Evolutionary conservation across 139 green algal genomes (phyloP).

Genomic region (Spirogloea muscicola): DNA sequence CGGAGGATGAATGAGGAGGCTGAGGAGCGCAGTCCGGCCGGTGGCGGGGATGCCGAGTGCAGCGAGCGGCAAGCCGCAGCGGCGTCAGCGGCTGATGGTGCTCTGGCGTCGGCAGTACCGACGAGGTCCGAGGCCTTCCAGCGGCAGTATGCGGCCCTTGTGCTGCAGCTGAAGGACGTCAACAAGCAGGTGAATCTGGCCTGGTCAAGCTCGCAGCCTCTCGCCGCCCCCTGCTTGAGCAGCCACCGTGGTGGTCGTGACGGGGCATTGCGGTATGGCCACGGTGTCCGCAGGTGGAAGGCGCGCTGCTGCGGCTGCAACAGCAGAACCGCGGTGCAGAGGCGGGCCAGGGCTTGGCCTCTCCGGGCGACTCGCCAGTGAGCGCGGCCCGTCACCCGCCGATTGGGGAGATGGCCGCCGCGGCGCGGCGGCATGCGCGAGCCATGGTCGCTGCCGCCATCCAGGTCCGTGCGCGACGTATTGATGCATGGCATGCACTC

Average conservation of each 20-base stretch:
- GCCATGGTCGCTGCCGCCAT: slow-evolving; percentile 24
- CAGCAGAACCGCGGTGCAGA: slow-evolving; percentile 7
- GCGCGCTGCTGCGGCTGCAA: background rate
- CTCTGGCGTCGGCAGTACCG: too few species aligned
- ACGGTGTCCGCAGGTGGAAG: slow-evolving; percentile 2
- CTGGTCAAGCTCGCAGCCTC: background rate
- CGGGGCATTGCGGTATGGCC: too few species aligned
- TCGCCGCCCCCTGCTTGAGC: background rate
- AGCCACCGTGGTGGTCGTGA: too few species aligned
- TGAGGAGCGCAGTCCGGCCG: slow-evolving; percentile 12
- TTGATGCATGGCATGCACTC: too few species aligned
- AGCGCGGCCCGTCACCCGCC: background rate
- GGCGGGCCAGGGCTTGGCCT: too few species aligned
- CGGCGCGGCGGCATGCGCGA: slow-evolving; percentile 13
- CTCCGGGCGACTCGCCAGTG: too few species aligned
- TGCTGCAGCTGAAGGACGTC: slow-evolving; percentile 34
- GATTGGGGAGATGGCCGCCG: slow-evolving; percentile 39
- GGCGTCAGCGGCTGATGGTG: too few species aligned
- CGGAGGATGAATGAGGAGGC: slow-evolving; percentile 9
- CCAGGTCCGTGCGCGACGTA: slow-evolving; percentile 28
- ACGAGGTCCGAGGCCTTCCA: slow-evolving; percentile 12
- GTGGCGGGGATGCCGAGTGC: too few species aligned
- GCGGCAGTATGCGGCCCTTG: slow-evolving; percentile 18
- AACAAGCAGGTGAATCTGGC: slow-evolving; percentile 43
- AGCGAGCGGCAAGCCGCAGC: too few species aligned